Evolutionary conservation across 2,329 filamentous ascomycete genomes (phyloP).

Genomic region (Calonectria multiphialidica): DNA sequence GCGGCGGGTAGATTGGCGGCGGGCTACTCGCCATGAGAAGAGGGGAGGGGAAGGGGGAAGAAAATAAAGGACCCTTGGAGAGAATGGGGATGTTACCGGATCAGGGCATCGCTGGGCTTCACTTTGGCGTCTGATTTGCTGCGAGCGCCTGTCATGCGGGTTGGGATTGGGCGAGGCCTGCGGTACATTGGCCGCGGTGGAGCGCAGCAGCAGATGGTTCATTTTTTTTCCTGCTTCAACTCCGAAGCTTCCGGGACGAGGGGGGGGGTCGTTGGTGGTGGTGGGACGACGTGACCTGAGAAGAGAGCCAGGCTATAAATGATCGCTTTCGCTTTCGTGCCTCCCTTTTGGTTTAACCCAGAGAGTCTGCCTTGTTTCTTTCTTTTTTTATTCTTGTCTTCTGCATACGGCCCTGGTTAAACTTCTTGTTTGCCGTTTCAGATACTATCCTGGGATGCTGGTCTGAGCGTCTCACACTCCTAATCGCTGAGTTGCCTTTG

Average conservation of each 20-base stretch:
- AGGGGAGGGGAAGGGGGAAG: not conserved
- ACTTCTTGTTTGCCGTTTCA: no score
- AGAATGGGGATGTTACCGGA: not conserved
- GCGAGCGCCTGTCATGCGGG: not conserved
- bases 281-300: not conserved
- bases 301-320: not conserved
- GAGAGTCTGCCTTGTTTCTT: not conserved
- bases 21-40: not conserved
- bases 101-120: not conserved
- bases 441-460: no score
- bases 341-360: not conserved
- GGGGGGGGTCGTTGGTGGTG: no score
- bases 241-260: constrained; percentile 35
- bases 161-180: not conserved
- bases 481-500: not conserved
- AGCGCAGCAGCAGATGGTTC: not conserved
- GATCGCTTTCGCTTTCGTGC: not conserved
- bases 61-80: not conserved
- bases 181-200: not conserved
- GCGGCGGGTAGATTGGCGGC: not conserved
- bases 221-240: not conserved
- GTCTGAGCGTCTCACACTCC: no score
- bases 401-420: no score
- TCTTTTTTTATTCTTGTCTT: not conserved
- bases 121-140: not conserved